Evolutionary conservation across 2,329 filamentous ascomycete species (phyloP), one percentile per base, ranked within the genome.

Genomic region (Geosmithia flava): DNA sequence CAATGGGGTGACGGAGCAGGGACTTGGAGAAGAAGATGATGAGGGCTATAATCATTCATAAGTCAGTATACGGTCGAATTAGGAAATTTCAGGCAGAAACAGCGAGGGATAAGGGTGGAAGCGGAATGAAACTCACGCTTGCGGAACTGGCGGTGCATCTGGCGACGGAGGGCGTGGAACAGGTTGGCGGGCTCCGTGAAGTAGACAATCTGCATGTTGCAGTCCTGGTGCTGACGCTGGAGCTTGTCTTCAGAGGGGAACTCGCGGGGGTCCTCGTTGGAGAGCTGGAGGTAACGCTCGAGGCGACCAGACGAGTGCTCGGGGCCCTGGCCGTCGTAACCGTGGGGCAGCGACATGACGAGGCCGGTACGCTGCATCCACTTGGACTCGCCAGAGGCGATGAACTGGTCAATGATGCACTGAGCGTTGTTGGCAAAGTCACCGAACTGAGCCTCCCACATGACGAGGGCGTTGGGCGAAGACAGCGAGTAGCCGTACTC

Each of bases 361-460:
- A 98, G 81, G 61, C 93, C 93, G 48, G 90, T 95, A 68, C 93
- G 85, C 74, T 98, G 93, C 70, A 97, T 85, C 93, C 93, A 98
- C 74, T 98, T 98, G 55, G 87, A 83, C 71, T 98, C 93, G 63
- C 93, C 93, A 53, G 93, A 96, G 46, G 93, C 91, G 58, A 98
- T 84, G 71, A 98, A 98, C 70, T 98, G 93, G 67, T 98, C 93
- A 62, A 98, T 94, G 68, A 98, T 94, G 66, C 89, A 95, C 71
- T 98, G 93, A 42, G 93, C 91, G 62, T 96, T 98, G 78, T 98
- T 98, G 76, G 93, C 93, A 61, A 98, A 98, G 69, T 98, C 93
- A 75, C 93, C 93, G 61, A 98, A 98, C 69, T 98, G 93, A 39
- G 93, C 93, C 72, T 98, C 93, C 93, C 93, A 98, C 82, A 98